Evolutionary conservation across 2,329 filamentous ascomycete species (phyloP), one percentile per base, ranked within the genome.

Genomic region (Trichoderma cornu-damae): DNA sequence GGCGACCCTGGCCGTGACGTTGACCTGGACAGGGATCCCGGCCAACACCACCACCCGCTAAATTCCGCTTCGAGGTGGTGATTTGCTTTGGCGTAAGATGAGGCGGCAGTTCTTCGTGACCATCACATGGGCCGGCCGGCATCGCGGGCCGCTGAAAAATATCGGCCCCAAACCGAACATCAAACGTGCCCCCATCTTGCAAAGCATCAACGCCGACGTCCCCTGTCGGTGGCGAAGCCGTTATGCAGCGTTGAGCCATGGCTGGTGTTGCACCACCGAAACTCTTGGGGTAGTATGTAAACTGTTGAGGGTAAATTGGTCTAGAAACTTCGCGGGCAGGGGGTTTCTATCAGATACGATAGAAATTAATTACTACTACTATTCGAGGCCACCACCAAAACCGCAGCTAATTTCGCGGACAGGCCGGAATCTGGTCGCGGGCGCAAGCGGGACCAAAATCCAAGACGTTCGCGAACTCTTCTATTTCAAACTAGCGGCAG

Each of bases 41-140:
- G 69, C 12, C 46, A n/a, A 38, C 28, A n/a, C 47, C 43, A 57
- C 30, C 58, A 40, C 54, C 40, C 40, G 58, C 47, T 32, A 53
- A 53, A 53, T 42, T 28, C 34, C 46, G 32, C 58, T 51, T 59
- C 24, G 46, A 47, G n/a, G 49, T 24, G 22, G 52, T 51, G 40
- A 53, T 46, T 43, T 42, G 46, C 37, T 43, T 58, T 70, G 60
- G 66, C 64, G 24, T 54, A 59, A 43, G 66, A 64, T 60, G 60
- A 58, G 65, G 60, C 37, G 63, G 59, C 38, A 70, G 57, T 56
- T 70, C 68, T 50, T 66, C 63, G 54, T 71, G 66, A 50, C 55
- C 59, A 30, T 63, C 59, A 61, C 61, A 62, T 51, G 59, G 37
- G 46, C 57, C 50, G 28, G 42, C 43, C 34, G 24, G 38, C 28